These are phyloP conservation scores for Metschnikowia lochheadii DNA, from an alignment of 805 yeast genomes.

Conservation along the genomic window DNA sequence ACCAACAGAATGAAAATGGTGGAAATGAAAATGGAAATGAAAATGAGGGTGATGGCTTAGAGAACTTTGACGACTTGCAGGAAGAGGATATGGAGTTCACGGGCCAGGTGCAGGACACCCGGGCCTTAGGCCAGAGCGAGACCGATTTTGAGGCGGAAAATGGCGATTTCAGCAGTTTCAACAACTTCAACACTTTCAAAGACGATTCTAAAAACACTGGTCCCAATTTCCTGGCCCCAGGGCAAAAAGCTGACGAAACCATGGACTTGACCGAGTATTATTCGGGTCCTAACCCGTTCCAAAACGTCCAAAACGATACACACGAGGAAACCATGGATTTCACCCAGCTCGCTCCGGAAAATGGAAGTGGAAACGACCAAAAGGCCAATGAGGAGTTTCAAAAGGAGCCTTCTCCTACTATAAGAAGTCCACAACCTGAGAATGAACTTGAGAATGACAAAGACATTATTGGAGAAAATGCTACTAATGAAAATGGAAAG, in stretches of 20 bases:
- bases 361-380: neutral
- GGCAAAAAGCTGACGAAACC: constrained; percentile 1
- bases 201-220: neutral
- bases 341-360: constrained; percentile 5
- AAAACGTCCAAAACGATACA: neutral
- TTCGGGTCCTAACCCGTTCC: neutral
- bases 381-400: neutral
- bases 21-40: too few species aligned
- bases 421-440: too few species aligned
- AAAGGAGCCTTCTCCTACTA: neutral
- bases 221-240: too few species aligned
- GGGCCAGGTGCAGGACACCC: constrained; percentile 5
- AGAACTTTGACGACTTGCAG: neutral
- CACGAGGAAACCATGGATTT: constrained; percentile 16
- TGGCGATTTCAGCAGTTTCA: neutral
- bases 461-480: neutral
- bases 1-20: neutral
- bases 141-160: too few species aligned
- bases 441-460: neutral
- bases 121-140: neutral
- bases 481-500: too few species aligned
- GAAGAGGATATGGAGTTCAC: constrained; percentile 17
- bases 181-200: neutral
- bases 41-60: neutral
- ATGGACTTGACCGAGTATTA: constrained; percentile 10